Evolutionary conservation across 2,329 filamentous ascomycete species (phyloP).

Genomic region (Nothophaeocryptopus gaeumannii): DNA sequence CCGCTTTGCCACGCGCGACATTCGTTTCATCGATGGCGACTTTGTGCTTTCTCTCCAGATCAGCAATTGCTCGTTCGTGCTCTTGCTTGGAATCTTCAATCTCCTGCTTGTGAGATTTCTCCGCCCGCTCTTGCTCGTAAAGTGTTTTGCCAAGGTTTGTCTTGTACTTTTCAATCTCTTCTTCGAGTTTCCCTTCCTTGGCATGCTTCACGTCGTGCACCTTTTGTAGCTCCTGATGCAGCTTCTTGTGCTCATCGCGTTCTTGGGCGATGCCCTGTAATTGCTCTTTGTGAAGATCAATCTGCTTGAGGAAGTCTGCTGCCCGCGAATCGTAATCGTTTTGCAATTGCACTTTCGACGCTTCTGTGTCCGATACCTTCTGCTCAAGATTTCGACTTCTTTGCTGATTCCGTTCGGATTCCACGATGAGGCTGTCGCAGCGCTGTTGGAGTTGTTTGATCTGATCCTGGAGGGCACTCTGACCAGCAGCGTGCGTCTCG

Average conservation of each 20-base stretch:
- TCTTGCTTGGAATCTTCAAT: constrained; percentile 13
- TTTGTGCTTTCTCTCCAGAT: constrained; percentile 8
- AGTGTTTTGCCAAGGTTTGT: constrained; percentile 8
- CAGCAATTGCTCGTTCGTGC: constrained; percentile 4
- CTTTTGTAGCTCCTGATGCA: constrained; percentile 11
- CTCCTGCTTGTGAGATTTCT: neutral
- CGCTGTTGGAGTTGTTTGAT: constrained; percentile 18
- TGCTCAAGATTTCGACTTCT: constrained; percentile 13
- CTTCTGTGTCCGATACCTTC: neutral
- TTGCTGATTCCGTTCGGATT: constrained; percentile 14
- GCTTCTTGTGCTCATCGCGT: neutral
- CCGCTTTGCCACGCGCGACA: neutral
- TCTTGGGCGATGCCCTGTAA: neutral
- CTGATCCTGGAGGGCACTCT: constrained; percentile 17
- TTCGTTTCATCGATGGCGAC: neutral
- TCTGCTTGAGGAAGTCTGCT: too few relatives aligned
- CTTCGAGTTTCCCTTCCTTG: constrained; percentile 3
- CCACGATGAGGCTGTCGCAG: constrained; percentile 11
- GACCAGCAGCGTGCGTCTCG: constrained; percentile 15
- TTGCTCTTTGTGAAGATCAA: too few relatives aligned
- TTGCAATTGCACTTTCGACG: too few relatives aligned
- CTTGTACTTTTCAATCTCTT: constrained; percentile 12
- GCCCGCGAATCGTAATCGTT: too few relatives aligned
- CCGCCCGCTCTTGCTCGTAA: constrained; percentile 5
- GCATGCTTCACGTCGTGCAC: constrained; percentile 12